Conservation (phyloP, 352 stramenopile genomes). For the Globisporangium canariense region DNA sequence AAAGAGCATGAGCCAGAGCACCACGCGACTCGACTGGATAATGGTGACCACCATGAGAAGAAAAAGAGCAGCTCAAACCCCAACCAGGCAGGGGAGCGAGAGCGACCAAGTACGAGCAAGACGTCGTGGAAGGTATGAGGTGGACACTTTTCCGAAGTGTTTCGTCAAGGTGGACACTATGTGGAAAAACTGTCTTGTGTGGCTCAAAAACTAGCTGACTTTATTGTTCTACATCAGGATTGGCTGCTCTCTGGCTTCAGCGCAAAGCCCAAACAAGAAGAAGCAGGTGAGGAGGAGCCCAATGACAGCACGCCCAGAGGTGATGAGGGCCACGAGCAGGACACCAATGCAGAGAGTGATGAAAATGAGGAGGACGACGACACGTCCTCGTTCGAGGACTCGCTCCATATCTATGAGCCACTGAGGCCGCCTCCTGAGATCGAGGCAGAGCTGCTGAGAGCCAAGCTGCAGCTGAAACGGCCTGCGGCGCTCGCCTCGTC, state of each 20-base stretch:
- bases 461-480: constrained; percentile 23
- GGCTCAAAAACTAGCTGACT: not conserved
- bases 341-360: not conserved
- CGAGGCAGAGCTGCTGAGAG: constrained; percentile 33
- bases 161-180: not conserved
- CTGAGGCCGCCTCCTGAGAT: constrained; percentile 43
- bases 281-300: constrained; percentile 12
- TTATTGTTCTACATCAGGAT: constrained; percentile 18
- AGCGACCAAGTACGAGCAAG: not conserved
- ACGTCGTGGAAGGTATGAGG: constrained; percentile 14
- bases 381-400: constrained; percentile 19
- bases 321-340: constrained; percentile 12
- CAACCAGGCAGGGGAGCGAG: not conserved
- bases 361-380: constrained; percentile 7
- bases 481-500: constrained; percentile 11
- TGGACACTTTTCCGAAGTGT: not conserved
- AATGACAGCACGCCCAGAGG: not conserved
- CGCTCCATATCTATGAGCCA: constrained; percentile 22
- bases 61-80: not conserved
- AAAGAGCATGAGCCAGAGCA: not conserved
- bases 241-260: constrained; percentile 16
- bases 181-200: not conserved
- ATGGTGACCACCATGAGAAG: not conserved
- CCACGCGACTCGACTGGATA: not conserved
- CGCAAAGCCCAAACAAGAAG: constrained; percentile 9